Percentiles rank a stretch among this genome's conserved stretches.
phyloP scores from a whole-genome alignment of 495 filamentous ascomycete species.

The Xeromyces bisporus region DNA sequence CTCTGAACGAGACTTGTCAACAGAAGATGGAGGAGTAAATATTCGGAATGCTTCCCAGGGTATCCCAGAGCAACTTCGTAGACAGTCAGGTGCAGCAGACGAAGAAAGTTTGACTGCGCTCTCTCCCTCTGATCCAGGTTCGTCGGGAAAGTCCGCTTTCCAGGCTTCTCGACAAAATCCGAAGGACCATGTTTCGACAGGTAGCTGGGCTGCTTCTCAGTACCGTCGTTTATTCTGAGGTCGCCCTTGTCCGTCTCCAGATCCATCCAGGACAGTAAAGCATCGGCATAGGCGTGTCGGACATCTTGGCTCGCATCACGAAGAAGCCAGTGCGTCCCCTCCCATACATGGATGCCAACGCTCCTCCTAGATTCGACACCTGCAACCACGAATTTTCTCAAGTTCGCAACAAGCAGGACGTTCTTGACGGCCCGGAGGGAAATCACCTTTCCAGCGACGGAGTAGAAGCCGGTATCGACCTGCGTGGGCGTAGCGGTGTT shows the following conservation, averaged over 20 bases:
- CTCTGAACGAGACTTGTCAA: constrained; percentile 53
- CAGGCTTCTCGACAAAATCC: constrained; percentile 18
- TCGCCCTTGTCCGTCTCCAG: constrained; percentile 59
- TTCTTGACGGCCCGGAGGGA: constrained; percentile 69
- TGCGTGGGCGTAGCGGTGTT: constrained; percentile 1
- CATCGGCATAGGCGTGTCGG: constrained; percentile 66
- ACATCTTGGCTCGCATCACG: constrained; percentile 61
- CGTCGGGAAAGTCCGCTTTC: constrained; percentile 48
- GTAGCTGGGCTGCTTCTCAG: constrained; percentile 21
- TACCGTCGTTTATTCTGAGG: constrained; percentile 40
- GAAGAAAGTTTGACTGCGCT: constrained; percentile 52
- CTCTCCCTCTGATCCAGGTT: constrained; percentile 36
- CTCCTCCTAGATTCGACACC: constrained; percentile 51
- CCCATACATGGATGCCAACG: constrained; percentile 69
- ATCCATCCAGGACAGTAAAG: constrained; percentile 63
- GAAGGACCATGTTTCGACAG: constrained; percentile 14
- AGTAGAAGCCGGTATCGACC: constrained; percentile 39
- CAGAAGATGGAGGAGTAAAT: constrained; percentile 59
- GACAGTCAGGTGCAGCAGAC: constrained; percentile 69
- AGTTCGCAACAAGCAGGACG: constrained; percentile 63
- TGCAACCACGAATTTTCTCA: constrained; percentile 37
- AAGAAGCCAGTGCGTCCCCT: constrained; percentile 79
- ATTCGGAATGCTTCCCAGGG: constrained; percentile 49
- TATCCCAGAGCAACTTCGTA: constrained; percentile 69
- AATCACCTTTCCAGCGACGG: constrained; percentile 52